These are phyloP conservation scores for Lagerstroemia speciosa DNA, from an alignment of 345 rosid genomes.

Conservation along the genomic window DNA sequence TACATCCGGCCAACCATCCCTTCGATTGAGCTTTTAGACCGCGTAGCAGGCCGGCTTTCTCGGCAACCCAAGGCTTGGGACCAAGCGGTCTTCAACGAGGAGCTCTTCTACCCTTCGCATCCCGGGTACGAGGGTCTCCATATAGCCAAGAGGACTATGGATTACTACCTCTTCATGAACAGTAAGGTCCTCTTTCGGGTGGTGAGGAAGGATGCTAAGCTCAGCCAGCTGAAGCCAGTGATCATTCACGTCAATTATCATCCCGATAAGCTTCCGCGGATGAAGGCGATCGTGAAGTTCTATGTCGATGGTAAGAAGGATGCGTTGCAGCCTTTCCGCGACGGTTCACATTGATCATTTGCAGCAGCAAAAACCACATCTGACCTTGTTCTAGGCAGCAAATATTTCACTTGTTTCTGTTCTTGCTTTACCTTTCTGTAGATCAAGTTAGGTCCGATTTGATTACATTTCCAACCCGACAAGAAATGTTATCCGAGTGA, in stretches of 20 bases:
- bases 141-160: conserved; percentile 75
- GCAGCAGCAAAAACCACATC: no score
- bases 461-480: no score
- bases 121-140: conserved; percentile 71
- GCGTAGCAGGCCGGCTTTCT: conserved; percentile 62
- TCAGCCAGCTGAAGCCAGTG: conserved; percentile 62
- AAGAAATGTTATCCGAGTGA: no score
- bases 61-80: conserved; percentile 50
- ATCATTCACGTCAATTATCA: conserved; percentile 70
- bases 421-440: no score
- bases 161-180: conserved; percentile 71
- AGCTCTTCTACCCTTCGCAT: conserved; percentile 67
- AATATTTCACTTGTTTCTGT: no score
- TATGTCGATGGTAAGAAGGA: conserved; percentile 54
- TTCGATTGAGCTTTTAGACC: conserved; percentile 69
- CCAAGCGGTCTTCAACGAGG: conserved; percentile 83
- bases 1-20: conserved; percentile 72
- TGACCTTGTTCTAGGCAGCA: no score
- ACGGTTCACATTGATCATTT: conserved; percentile 32
- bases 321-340: conserved; percentile 60
- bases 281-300: conserved; percentile 63
- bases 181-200: conserved; percentile 83
- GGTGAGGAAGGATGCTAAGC: conserved; percentile 50
- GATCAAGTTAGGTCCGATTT: no score
- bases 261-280: conserved; percentile 62